Conservation (phyloP, 2,329 filamentous ascomycete species). For the Lecanicillium sp. region DNA sequence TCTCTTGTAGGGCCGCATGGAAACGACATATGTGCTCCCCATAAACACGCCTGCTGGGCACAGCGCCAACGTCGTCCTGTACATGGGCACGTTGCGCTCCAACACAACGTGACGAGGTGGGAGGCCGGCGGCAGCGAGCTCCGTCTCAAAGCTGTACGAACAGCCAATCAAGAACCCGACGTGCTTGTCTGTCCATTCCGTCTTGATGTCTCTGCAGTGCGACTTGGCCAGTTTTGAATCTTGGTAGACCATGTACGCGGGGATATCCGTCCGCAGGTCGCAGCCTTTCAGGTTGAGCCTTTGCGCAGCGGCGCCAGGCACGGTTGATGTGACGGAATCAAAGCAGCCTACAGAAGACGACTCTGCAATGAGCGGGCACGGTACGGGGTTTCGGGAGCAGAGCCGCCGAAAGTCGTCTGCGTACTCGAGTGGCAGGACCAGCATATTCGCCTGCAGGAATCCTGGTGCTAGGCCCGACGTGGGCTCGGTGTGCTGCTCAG, state of each 20-base stretch:
- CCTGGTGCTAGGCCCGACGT: constrained; percentile 49
- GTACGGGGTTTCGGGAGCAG: constrained; percentile 53
- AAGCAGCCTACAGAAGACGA: constrained; percentile 36
- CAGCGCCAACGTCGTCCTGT: constrained; percentile 47
- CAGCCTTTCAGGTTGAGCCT: constrained; percentile 29
- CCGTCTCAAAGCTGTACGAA: constrained; percentile 55
- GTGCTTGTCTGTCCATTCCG: constrained; percentile 50
- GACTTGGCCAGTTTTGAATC: constrained; percentile 32
- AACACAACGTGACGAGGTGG: constrained; percentile 40
- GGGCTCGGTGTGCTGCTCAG: constrained; percentile 27
- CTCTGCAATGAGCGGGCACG: constrained; percentile 52
- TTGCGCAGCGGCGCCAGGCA: constrained; percentile 14
- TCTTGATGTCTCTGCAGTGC: constrained; percentile 33
- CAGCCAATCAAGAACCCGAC: constrained; percentile 58
- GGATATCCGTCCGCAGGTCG: constrained; percentile 51
- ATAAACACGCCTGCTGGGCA: constrained; percentile 52
- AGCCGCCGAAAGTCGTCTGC: constrained; percentile 50
- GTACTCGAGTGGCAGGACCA: constrained; percentile 49
- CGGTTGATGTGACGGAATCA: constrained; percentile 25
- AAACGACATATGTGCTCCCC: constrained; percentile 48
- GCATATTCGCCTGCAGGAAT: constrained; percentile 54
- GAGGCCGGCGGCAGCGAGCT: constrained; percentile 42
- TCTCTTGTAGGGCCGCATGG: constrained; percentile 51
- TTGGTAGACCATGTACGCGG: constrained; percentile 51
- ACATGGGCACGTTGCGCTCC: constrained; percentile 52